Conservation (phyloP, 1,139 yeast species). For the Saccharomyces hybrid region DNA sequence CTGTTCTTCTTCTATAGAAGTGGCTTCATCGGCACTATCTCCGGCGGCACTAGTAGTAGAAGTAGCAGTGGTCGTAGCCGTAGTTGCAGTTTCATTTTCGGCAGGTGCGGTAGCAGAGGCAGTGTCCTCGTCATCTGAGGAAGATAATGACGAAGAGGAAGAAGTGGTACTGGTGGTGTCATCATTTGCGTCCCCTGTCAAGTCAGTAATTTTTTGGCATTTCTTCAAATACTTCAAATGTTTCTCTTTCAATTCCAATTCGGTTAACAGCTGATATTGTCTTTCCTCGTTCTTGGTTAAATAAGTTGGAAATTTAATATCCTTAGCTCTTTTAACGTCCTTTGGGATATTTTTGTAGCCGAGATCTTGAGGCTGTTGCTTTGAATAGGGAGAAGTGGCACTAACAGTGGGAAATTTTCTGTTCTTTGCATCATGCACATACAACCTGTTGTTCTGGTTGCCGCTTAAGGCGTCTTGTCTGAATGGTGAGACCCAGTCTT, state of each 20-base stretch:
- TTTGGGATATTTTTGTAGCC: constrained; percentile 21
- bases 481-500: constrained; percentile 20
- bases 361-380: constrained; percentile 15
- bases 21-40: neutral
- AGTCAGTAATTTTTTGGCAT: constrained; percentile 21
- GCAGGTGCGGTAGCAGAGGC: neutral
- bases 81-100: neutral
- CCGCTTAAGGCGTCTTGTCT: constrained; percentile 4
- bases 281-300: constrained; percentile 22
- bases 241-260: constrained; percentile 22
- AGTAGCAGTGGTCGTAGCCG: neutral
- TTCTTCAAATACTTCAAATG: constrained; percentile 18
- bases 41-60: neutral
- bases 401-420: constrained; percentile 23
- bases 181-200: constrained; percentile 6
- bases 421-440: constrained; percentile 18
- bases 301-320: constrained; percentile 24
- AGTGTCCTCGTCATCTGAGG: neutral
- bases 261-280: constrained; percentile 18
- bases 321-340: constrained; percentile 21
- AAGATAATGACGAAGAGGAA: neutral
- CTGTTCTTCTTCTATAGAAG: neutral
- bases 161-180: neutral
- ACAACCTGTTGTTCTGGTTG: constrained; percentile 7
- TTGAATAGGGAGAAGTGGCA: constrained; percentile 19